Percentiles rank a stretch among this genome's conserved stretches.
Evolutionary conservation across 371 early-diverging fungal species (phyloP).

Genomic region (Mucor plumbeus): DNA sequence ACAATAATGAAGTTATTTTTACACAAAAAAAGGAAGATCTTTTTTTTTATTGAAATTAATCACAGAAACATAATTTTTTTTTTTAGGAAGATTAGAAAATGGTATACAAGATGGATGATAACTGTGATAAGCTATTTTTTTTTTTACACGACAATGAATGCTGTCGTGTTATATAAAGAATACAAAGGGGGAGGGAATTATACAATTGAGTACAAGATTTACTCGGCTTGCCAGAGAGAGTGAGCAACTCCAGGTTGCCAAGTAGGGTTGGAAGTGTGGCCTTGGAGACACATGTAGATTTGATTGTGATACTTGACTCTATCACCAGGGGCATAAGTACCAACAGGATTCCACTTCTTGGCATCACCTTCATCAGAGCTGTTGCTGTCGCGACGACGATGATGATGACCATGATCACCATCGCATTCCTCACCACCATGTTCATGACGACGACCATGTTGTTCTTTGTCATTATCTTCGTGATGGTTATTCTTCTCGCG

Average conservation of each 20-base stretch:
- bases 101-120: background rate
- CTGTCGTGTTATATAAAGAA: background rate
- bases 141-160: no score
- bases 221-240: conserved; percentile 61
- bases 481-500: conserved; percentile 23
- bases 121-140: background rate
- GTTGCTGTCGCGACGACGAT: conserved; percentile 15
- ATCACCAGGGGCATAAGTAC: conserved; percentile 62
- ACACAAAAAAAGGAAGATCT: no score
- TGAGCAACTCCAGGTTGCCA: conserved; percentile 59
- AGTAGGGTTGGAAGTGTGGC: conserved; percentile 61
- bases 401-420: background rate
- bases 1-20: no score
- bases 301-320: conserved; percentile 60
- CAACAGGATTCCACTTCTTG: conserved; percentile 58
- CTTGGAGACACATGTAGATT: conserved; percentile 57
- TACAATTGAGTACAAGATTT: conserved; percentile 19
- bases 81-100: background rate
- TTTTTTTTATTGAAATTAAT: no score
- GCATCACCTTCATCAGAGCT: conserved; percentile 26
- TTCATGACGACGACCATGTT: conserved; percentile 20
- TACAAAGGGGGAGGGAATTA: background rate
- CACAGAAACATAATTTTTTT: no score
- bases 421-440: conserved; percentile 3
- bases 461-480: conserved; percentile 16